A percentile compares a stretch with the other conserved stretches of the same genome.
Conservation (phyloP, 2,329 filamentous ascomycete genomes). For the Fusarium denticulatum region DNA sequence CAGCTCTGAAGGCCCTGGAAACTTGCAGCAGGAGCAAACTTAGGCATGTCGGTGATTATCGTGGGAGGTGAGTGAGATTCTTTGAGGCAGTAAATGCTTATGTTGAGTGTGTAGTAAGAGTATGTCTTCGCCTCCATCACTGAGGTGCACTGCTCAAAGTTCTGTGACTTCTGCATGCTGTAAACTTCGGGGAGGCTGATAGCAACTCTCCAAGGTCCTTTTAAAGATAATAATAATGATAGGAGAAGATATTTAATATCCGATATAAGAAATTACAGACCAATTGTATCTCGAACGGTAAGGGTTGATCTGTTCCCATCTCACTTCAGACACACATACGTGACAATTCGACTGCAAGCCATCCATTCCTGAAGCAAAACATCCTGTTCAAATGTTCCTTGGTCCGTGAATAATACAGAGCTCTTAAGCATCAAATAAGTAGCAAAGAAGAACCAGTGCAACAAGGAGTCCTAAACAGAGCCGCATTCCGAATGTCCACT, state of each 20-base stretch:
- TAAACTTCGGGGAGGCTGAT: neutral
- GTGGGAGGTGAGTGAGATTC: neutral
- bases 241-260: neutral
- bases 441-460: neutral
- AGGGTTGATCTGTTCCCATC: neutral
- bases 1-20: neutral
- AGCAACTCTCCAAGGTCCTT: neutral
- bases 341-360: neutral
- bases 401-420: too few species aligned
- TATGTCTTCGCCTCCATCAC: neutral
- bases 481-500: too few species aligned
- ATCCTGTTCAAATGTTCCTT: too few species aligned
- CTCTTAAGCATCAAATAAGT: too few species aligned
- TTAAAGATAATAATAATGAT: neutral
- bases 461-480: neutral
- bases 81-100: rapidly evolving
- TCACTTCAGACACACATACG: neutral
- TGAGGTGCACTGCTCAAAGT: neutral
- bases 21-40: neutral
- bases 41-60: rapidly evolving
- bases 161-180: neutral
- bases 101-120: neutral
- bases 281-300: neutral
- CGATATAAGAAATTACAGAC: too few species aligned
- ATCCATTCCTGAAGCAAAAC: rapidly evolving